Evolutionary conservation across 352 stramenopile species (phyloP), one percentile per base, ranked within the genome.

Genomic region (Globisporangium alternatum): DNA sequence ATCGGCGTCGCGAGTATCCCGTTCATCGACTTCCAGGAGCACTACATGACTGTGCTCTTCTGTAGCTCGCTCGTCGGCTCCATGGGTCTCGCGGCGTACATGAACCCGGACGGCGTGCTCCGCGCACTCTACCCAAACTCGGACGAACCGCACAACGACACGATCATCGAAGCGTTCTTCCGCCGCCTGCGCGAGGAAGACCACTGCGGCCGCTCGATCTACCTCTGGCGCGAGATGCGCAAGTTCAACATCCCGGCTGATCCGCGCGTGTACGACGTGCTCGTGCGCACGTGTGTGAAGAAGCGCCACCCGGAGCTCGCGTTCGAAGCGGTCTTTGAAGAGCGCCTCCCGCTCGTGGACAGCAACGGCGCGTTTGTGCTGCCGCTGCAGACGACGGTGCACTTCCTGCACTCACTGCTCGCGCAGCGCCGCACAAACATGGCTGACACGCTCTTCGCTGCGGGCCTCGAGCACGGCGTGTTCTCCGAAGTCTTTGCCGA

Each of bases 151-250:
- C 74, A 75, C 30, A 71, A 80, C 35, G 83, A 90, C 53, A 76
- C 73, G 5, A 60, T 95, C 33, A 89, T 93, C 35, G 80, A 90
- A 25, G 87, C 87, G 13, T 92, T 95, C 65, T 93, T 93, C 64
- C 81, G 84, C 0, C 84, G 87, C 10, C 76, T 95, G 48, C 76
- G 79, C n/a, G 87, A 95, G 53, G 87, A 95, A 65, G 87, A 93
- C 57, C 87, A 95, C 64, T 90, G 80, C 65, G 84, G 87, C 0
- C 76, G 87, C 47, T 83, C 81, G 33, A 92, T 95, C 75, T 93
- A 92, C 71, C 72, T 95, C 33, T 95, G 87, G 87, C 80, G 81
- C 33, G 87, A 95, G 62, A 92, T 95, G 80, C 73, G 84, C 48
- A 90, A 90, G 64, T 80, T 79, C 45, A 80, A 74, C 37, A 74